Evolutionary conservation across 345 rosid species (phyloP).

Genomic region (Euphorbia peplus): DNA sequence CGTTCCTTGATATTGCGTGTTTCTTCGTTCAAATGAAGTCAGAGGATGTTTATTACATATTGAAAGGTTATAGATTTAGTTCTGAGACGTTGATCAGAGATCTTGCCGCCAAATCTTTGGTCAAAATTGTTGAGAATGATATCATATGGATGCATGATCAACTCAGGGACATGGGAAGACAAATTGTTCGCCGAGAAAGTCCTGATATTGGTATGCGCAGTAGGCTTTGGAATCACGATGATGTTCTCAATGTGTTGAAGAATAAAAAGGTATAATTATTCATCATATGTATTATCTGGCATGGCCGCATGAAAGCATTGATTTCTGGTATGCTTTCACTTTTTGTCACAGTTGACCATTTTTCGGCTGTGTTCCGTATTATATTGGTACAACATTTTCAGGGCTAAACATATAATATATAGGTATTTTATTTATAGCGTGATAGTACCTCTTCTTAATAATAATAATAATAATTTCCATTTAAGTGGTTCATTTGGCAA

Average conservation of each 20-base stretch:
- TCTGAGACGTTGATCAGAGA: conserved; percentile 41
- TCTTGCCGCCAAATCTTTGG: conserved; percentile 51
- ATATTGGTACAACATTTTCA: no score
- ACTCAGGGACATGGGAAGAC: conserved; percentile 73
- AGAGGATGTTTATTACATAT: conserved; percentile 41
- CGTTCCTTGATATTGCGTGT: conserved; percentile 74
- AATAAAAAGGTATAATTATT: conserved; percentile 35
- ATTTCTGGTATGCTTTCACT: no score
- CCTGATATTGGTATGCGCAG: conserved; percentile 43
- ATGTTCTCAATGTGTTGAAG: conserved; percentile 39
- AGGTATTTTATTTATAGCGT: no score
- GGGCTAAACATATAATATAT: no score
- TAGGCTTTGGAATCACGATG: conserved; percentile 58
- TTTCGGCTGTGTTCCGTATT: no score
- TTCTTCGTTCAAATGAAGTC: conserved; percentile 44
- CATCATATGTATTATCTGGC: not conserved
- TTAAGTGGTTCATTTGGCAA: no score
- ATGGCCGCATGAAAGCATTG: not conserved
- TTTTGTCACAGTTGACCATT: no score
- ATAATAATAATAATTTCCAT: no score
- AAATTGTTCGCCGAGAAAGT: conserved; percentile 36
- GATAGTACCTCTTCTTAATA: no score
- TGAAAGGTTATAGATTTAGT: conserved; percentile 54
- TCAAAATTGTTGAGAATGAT: conserved; percentile 32
- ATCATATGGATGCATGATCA: conserved; percentile 75